Evolutionary conservation across 495 filamentous ascomycete genomes (phyloP), one percentile per base, ranked within the genome.

Genomic region (Aspergillus affinis): DNA sequence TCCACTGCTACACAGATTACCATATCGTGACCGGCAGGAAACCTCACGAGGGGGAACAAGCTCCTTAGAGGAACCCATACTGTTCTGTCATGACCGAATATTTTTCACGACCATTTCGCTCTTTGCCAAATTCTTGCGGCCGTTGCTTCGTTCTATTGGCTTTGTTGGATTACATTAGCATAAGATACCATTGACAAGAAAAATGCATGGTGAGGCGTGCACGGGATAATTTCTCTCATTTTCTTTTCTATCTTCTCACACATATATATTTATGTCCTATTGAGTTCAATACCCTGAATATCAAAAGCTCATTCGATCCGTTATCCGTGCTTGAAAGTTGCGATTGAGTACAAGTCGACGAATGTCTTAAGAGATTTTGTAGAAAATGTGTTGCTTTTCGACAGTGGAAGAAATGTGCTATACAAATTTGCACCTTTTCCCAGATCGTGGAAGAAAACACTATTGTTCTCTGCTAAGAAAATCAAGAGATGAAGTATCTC

Each of bases 21-120:
- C 78, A 79, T 58, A 76, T 83, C 19, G 82, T 88, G 8, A 80
- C 70, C 20, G 85, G 83, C 6, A 71, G 82, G 53, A 86, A 85
- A 61, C 85, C 84, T 19, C 30, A 51, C 20, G 58, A 62, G 13
- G 64, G 59, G 4, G 69, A 76, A 54, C 46, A 61, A 18, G 26
- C 44, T 4, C 29, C 59, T 8, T 67, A 56, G 68, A 36, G 36
- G 32, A 48, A 3, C 26, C 2, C 27, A 4, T 15, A 9, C 13
- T 19, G 15, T 5, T 20, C 6, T 18, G n/a, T 7, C 3, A 26
- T 26, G 48, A 19, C 48, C n/a, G n/a, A 19, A 27, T 45, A 44
- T 41, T 44, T 44, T 18, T 32, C 7, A 45, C 10, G 18, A 23
- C 13, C 30, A 32, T 45, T 10, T 45, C 27, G 36, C 29, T 54